These are phyloP conservation scores for Pichia sp. DNA, from an alignment of 1,139 yeast species.

Conservation along the genomic window DNA sequence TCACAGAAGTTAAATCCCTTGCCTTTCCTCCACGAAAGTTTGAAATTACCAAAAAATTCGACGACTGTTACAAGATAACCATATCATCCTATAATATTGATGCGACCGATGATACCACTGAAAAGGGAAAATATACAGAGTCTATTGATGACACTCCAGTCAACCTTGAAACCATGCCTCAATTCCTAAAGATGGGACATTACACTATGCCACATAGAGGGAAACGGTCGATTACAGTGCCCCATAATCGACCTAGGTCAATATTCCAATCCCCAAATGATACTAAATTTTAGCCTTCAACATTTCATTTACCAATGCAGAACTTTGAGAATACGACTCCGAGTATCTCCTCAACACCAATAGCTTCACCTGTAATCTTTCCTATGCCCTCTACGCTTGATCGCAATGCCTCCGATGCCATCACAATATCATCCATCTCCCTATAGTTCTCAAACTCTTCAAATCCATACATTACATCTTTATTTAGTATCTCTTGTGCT, in stretches of 20 bases:
- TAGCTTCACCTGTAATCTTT: conserved; percentile 80
- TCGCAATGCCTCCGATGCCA: conserved; percentile 73
- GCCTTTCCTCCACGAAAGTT: conserved; percentile 43
- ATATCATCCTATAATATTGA: conserved; percentile 3
- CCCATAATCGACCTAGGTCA: too few species aligned
- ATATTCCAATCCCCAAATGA: too few species aligned
- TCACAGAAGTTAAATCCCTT: conserved; percentile 28
- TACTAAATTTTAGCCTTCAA: too few species aligned
- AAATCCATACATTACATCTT: conserved; percentile 72
- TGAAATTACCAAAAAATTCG: not conserved
- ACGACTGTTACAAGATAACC: not conserved
- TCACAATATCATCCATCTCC: conserved; percentile 60
- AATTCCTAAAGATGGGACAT: too few species aligned
- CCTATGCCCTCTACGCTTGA: conserved; percentile 85
- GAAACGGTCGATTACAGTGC: too few species aligned
- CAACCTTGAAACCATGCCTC: too few species aligned
- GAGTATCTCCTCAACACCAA: conserved; percentile 84
- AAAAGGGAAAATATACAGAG: conserved; percentile 1
- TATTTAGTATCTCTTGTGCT: conserved; percentile 59
- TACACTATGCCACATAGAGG: too few species aligned
- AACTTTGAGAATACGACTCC: conserved; percentile 89
- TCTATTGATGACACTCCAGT: conserved; percentile 1
- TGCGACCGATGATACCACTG: not conserved
- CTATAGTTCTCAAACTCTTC: conserved; percentile 48
- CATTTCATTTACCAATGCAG: conserved; percentile 87